Base-by-base conservation (phyloP, 2,329 filamentous ascomycete species). In the Conoideocrella luteorostrata region DNA sequence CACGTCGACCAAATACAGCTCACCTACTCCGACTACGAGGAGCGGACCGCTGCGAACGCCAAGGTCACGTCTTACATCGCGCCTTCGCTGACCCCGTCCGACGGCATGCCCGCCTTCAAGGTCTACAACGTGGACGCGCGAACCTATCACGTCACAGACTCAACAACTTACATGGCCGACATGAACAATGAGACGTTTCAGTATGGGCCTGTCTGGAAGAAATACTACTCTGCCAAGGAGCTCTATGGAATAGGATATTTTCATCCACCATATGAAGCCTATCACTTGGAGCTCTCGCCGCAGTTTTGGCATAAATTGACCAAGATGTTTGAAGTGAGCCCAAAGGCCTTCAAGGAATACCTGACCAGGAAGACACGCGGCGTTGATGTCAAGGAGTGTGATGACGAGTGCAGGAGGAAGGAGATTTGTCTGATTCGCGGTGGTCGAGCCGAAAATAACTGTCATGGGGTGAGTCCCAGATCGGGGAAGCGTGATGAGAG, bases 1-100 rank as follows among this genome's bases (percentile, higher is more conserved):
- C 76, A 78, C 58, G 60, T 65, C 42, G 75, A 78, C 50, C 68
- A 76, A 43, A 78, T 78, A 49, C 64, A 78, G 52, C 60, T 81
- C 39, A 69, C 68, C 17, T 80, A 80, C 58, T 56, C 61, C n/a
- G 54, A 74, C 56, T 72, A 75, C 52, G 53, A 49, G 1, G 52
- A 59, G 20, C 69, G 61, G 10, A 63, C 56, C 2, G 63, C 63
- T 34, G 52, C 60, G 5, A 70, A 66, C 37, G 75, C 76, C 2
- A 57, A 64, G 7, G 66, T 67, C 23, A 63, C 70, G n/a, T 73
- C 71, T 4, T 79, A 77, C 53, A 66, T 79, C 29, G 68, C 66
- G 1, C 74, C 74, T 2, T 73, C 70, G 2, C 60, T 79, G 52
- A 75, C 74, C 7, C 77, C 75, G 0, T 76, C 65, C 1, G 74